Percentiles rank a stretch among this genome's conserved stretches.
Conservation (phyloP, 257 asterid species). For the Scutellaria minor region DNA sequence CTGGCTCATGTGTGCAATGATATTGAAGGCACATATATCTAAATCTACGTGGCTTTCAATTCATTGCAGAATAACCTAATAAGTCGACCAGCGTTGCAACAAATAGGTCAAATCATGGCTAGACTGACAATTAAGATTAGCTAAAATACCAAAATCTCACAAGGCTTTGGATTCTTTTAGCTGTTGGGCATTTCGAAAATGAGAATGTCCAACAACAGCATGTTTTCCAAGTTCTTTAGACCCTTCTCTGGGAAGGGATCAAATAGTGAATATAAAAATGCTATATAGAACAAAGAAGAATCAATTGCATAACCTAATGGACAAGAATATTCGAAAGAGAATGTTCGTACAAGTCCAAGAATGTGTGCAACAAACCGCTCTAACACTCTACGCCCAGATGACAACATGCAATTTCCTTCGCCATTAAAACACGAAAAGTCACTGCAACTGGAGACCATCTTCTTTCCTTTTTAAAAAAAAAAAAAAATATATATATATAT, state of each 20-base stretch:
- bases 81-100: too few species aligned
- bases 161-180: too few species aligned
- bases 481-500: too few species aligned
- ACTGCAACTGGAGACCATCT: background rate
- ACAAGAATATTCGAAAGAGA: background rate
- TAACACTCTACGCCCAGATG: background rate
- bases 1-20: too few species aligned
- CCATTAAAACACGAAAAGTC: background rate
- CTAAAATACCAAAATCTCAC: too few species aligned
- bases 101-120: too few species aligned
- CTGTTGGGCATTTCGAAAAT: too few species aligned
- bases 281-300: background rate
- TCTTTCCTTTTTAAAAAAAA: too few species aligned
- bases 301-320: background rate
- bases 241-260: background rate
- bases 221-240: background rate
- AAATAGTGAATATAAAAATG: background rate
- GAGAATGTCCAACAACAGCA: background rate
- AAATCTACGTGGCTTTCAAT: too few species aligned
- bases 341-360: slow-evolving; percentile 14
- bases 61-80: too few species aligned
- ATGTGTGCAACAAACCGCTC: background rate
- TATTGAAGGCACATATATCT: too few species aligned
- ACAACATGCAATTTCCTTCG: background rate
- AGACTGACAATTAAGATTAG: too few species aligned